Evolutionary conservation across 2,329 filamentous ascomycete genomes (phyloP).

Genomic region (Trichoderma sp.): DNA sequence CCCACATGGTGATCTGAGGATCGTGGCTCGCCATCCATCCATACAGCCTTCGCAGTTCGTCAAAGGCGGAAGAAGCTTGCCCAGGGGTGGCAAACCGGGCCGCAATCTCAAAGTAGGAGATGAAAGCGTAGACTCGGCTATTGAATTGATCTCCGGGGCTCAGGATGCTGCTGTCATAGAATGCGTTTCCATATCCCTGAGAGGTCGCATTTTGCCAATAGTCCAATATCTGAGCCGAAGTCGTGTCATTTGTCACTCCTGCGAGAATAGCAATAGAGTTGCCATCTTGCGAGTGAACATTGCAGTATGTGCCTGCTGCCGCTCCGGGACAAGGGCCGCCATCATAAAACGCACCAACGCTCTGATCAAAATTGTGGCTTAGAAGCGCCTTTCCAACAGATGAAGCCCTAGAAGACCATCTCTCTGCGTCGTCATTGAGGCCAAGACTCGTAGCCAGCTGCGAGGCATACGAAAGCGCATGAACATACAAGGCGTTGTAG

Average conservation of each 20-base stretch:
- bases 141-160: slow-evolving; percentile 38
- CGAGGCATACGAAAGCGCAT: slow-evolving; percentile 48
- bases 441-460: slow-evolving; percentile 42
- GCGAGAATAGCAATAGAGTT: slow-evolving; percentile 50
- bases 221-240: slow-evolving; percentile 40
- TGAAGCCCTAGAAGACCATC: slow-evolving; percentile 45
- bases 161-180: slow-evolving; percentile 50
- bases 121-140: slow-evolving; percentile 53
- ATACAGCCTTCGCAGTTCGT: slow-evolving; percentile 50
- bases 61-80: slow-evolving; percentile 41
- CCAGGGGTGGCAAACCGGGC: slow-evolving; percentile 46
- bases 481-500: slow-evolving; percentile 54
- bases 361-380: slow-evolving; percentile 44
- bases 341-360: slow-evolving; percentile 49
- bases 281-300: slow-evolving; percentile 53
- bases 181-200: slow-evolving; percentile 51
- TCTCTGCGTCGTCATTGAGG: slow-evolving; percentile 37
- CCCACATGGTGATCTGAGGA: slow-evolving; percentile 52
- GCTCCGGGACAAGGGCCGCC: slow-evolving; percentile 37
- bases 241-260: slow-evolving; percentile 36
- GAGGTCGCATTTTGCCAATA: slow-evolving; percentile 43
- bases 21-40: slow-evolving; percentile 53
- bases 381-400: slow-evolving; percentile 41
- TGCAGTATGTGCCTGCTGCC: slow-evolving; percentile 31
- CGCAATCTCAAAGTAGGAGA: slow-evolving; percentile 55